Base-by-base conservation (phyloP, 1,139 yeast genomes). In the Yamadazyma songkhlaensis region DNA sequence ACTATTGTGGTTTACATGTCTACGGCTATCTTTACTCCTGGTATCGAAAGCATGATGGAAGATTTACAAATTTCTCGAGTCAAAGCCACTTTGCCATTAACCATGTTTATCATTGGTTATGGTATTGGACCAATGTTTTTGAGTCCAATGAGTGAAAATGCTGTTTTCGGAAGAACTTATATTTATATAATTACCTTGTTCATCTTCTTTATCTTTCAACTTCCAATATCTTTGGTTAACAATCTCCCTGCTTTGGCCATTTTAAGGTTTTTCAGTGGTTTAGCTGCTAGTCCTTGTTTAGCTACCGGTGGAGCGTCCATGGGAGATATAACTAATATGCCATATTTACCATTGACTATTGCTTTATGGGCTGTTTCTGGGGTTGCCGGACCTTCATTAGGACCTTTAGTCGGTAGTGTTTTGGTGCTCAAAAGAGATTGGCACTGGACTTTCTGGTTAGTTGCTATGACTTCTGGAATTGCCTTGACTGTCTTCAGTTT, bases 11-110 rank as follows among this genome's bases (percentile, higher is more conserved):
- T 78, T 3, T 81, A 81, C 48, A 74, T 78, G 70, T 83, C 79
- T 5, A 68, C 84, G 0, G 79, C 85, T 1, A 72, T 79, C 17
- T 78, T 74, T 47, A 72, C 84, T 1, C 84, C 86, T 0, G 82
- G 81, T 11, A 41, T 62, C 15, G 55, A 54, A 7, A 49, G 57
- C 24, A 53, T 67, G 22, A 55, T 48, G 56, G 54, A 36, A 14
- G 50, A 58, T 47, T 69, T 54, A 30, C 39, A 59, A 5, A 47
- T 72, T 7, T 37, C 48, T 28, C 46, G 49, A 28, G 50, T 52
- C 2, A 48, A 54, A 29, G 68, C 69, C 37, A 46, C 59, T 29
- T 48, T 62, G 48, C 60, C 77, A 44, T 52, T 67, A 42, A 44
- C 67, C 2, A 42, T 65, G 38, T 67, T 64, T 43, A 69, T 66